Percentiles rank a stretch among this genome's conserved stretches.
These are phyloP conservation scores for Dalbergia cochinchinensis DNA, from an alignment of 306 rosid species.

Conservation along the genomic window DNA sequence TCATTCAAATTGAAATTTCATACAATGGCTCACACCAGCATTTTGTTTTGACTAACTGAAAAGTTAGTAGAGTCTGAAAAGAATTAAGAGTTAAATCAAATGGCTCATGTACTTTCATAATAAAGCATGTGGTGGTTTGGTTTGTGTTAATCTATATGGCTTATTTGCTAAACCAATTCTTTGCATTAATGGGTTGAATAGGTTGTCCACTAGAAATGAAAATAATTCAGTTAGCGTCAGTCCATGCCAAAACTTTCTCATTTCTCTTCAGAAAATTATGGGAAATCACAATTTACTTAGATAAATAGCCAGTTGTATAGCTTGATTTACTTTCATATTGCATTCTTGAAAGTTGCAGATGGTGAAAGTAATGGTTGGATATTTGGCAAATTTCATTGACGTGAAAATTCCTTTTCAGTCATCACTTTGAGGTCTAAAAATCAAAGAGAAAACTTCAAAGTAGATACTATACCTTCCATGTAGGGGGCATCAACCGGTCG, in stretches of 20 bases:
- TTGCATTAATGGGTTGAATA: background rate
- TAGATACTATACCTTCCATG: background rate
- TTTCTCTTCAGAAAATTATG: background rate
- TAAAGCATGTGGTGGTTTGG: background rate
- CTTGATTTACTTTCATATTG: background rate
- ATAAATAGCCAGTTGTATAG: background rate
- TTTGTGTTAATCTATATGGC: background rate
- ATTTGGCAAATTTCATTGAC: background rate
- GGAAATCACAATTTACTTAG: background rate
- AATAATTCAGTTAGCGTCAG: background rate
- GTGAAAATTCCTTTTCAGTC: background rate
- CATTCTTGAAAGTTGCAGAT: background rate
- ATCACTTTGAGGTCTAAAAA: background rate
- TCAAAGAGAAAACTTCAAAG: background rate
- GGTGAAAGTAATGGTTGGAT: background rate
- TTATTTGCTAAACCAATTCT: background rate
- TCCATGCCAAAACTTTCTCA: background rate
- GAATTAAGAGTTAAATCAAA: background rate
- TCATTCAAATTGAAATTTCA: constrained; percentile 27
- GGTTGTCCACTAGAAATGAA: background rate
- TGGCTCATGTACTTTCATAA: constrained; percentile 1
- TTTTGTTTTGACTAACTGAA: constrained; percentile 13
- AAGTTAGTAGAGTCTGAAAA: background rate
- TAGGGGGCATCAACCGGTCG: background rate
- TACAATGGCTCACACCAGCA: background rate